phyloP scores from a whole-genome alignment of 148 eudicot genomes.

The Vaccinium myrtillus region DNA sequence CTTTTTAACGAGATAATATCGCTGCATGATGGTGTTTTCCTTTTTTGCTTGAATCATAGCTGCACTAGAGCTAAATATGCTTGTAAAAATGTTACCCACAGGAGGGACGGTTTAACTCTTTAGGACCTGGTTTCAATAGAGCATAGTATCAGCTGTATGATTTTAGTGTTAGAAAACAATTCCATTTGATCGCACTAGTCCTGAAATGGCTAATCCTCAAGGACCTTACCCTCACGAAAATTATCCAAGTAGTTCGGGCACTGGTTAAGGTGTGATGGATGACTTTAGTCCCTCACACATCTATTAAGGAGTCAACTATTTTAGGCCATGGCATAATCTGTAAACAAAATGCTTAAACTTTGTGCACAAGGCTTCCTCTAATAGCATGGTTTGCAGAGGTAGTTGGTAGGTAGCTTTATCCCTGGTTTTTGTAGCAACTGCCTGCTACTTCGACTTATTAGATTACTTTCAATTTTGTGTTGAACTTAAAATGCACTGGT shows the following conservation, averaged over 20 bases:
- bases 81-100: not conserved
- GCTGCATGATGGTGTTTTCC: not conserved
- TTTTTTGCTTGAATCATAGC: not conserved
- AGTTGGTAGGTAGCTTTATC: not conserved
- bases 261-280: not conserved
- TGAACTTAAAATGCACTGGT: not conserved
- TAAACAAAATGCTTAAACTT: not conserved
- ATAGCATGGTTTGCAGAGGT: not conserved
- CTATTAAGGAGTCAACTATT: not conserved
- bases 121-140: not conserved
- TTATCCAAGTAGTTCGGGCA: constrained; percentile 7
- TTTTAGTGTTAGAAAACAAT: not conserved
- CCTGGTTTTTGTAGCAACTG: not conserved
- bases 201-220: not conserved
- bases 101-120: not conserved
- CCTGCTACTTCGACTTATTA: not conserved
- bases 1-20: not conserved
- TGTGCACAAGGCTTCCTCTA: not conserved
- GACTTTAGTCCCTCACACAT: not conserved
- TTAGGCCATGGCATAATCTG: not conserved
- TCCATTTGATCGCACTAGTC: not conserved
- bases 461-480: not conserved
- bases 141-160: not conserved
- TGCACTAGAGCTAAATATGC: constrained; percentile 3
- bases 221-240: not conserved